Base-by-base conservation (phyloP, 148 eudicot species). In the Drosera capensis region DNA sequence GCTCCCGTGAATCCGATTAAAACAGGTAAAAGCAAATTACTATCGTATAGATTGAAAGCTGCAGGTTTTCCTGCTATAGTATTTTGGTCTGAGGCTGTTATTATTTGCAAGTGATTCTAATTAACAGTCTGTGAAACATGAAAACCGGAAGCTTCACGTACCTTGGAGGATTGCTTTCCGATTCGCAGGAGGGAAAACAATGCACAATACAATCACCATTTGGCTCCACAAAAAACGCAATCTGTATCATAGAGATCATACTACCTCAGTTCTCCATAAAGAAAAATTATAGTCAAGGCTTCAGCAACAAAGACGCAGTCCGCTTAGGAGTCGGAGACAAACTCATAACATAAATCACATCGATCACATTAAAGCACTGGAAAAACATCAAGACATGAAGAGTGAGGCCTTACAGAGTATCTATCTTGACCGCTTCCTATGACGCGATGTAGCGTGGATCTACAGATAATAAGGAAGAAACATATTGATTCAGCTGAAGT, bases 391-490 rank as follows among this genome's bases (percentile, higher is more conserved):
- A n/a, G n/a, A n/a, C n/a, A n/a, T n/a, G n/a, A n/a, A n/a, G n/a
- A n/a, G n/a, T n/a, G n/a, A 14, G 45, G 65, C 15, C 81, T 75
- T 78, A 90, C 97, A 31, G 97, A 90, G 64, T 80, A 90, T 80
- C 97, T 73, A 12, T 90, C 87, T 60, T 73, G 78, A 37, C 85
- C 85, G 51, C 75, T 78, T 43, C 82, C 72, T 51, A 90, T 52
- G 29, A 84, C 95, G 17, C 95, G 71, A 66, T 90, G 97, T 75
- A 84, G 40, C 26, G 95, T 90, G 46, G 97, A 84, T 66, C 97
- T 88, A 79, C 49, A 77, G 20, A 53, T 45, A 37, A n/a, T 4
- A 17, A 36, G 23, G 20, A 11, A 22, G 1, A 38, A 15, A 22
- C 23, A 24, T 52, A 17, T 14, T 3, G 29, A 24, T 9, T 22